A percentile compares a stretch with the other conserved stretches of the same genome.
These are phyloP conservation scores for Calvatia gigantea DNA, from an alignment of 768 basidiomycete genomes.

Conservation along the genomic window DNA sequence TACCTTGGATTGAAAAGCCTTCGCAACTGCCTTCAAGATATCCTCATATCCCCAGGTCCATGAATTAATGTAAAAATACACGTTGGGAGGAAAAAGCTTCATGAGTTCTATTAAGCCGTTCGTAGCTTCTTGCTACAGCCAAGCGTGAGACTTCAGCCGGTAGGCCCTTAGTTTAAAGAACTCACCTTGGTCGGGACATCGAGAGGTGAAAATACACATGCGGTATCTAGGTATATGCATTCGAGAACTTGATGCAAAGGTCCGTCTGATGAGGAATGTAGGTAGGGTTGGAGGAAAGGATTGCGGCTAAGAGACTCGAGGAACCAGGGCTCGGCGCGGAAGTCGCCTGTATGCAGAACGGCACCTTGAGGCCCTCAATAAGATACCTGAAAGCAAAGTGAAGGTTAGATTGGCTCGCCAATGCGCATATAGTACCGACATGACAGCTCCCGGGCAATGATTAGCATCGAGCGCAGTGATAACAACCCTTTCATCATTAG, in stretches of 20 bases:
- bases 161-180: neutral
- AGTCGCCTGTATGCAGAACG: slow-evolving; percentile 90
- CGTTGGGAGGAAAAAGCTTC: slow-evolving; percentile 55
- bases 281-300: slow-evolving; percentile 68
- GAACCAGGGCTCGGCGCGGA: slow-evolving; percentile 84
- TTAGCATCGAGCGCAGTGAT: slow-evolving; percentile 89
- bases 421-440: slow-evolving; percentile 45
- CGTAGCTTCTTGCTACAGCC: slow-evolving; percentile 57
- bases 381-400: slow-evolving; percentile 59
- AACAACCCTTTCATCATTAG: slow-evolving; percentile 52
- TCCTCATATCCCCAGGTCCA: slow-evolving; percentile 99
- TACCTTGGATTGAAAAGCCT: slow-evolving; percentile 63
- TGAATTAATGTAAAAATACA: slow-evolving; percentile 82
- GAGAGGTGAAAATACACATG: slow-evolving; percentile 49
- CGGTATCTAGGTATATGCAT: slow-evolving; percentile 83
- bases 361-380: slow-evolving; percentile 66
- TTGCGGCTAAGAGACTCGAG: slow-evolving; percentile 65
- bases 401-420: neutral
- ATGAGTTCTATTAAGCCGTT: slow-evolving; percentile 69
- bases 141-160: neutral
- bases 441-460: slow-evolving; percentile 92
- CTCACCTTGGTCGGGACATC: slow-evolving; percentile 60
- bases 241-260: slow-evolving; percentile 48
- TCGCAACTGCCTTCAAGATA: slow-evolving; percentile 71
- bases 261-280: slow-evolving; percentile 30